Evolutionary conservation across 2,329 filamentous ascomycete species (phyloP).

Genomic region (Penicillium sclerotigenum): DNA sequence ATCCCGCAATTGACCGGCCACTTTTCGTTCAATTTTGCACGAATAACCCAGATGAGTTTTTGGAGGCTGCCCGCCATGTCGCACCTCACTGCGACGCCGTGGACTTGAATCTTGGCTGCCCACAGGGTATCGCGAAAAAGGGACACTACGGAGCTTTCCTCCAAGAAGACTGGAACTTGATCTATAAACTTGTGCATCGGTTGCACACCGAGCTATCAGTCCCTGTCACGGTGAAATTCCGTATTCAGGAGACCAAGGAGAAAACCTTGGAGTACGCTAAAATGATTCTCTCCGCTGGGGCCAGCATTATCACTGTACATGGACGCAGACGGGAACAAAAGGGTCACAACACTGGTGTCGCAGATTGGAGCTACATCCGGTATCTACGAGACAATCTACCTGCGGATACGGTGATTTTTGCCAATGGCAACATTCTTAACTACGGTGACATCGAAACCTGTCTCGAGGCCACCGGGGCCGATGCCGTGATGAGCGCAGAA

Average conservation of each 20-base stretch:
- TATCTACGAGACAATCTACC: conserved; percentile 81
- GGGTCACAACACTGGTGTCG: conserved; percentile 87
- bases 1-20: conserved; percentile 77
- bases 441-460: conserved; percentile 74
- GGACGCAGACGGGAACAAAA: conserved; percentile 88
- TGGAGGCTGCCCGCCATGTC: conserved; percentile 69
- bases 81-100: conserved; percentile 91
- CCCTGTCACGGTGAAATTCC: conserved; percentile 92
- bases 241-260: conserved; percentile 81
- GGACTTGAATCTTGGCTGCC: conserved; percentile 92
- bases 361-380: conserved; percentile 83
- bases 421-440: conserved; percentile 90
- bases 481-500: conserved; percentile 94
- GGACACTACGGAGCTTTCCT: conserved; percentile 92
- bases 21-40: conserved; percentile 93
- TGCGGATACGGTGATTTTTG: conserved; percentile 86
- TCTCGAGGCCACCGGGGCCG: conserved; percentile 77
- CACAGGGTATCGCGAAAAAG: conserved; percentile 87
- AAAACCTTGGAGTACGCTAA: conserved; percentile 84
- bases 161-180: conserved; percentile 84
- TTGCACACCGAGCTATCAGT: conserved; percentile 74
- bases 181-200: conserved; percentile 78
- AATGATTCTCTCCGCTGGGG: conserved; percentile 81
- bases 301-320: conserved; percentile 91
- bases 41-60: conserved; percentile 48